Conservation (phyloP, 2,329 filamentous ascomycete genomes). For the Ascocoryne sarcoides region DNA sequence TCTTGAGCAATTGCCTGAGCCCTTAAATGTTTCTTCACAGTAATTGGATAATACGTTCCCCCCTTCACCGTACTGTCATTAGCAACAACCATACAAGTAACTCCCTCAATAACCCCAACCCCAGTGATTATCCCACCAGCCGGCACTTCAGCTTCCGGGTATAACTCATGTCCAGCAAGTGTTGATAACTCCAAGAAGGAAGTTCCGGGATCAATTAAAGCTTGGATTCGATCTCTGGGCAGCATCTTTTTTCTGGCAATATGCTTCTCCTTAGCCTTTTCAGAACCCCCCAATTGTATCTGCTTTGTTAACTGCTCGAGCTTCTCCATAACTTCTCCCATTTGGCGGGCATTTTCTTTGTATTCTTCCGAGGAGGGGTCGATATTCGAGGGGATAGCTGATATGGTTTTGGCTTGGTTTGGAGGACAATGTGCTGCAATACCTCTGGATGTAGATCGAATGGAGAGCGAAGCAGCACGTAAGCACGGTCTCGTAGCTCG, state of each 20-base stretch:
- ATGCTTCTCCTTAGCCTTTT: slow-evolving; percentile 82
- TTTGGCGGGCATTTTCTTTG: slow-evolving; percentile 69
- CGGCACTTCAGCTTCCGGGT: slow-evolving; percentile 78
- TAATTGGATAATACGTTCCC: slow-evolving; percentile 94
- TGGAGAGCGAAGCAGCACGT: slow-evolving; percentile 19
- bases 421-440: slow-evolving; percentile 72
- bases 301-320: slow-evolving; percentile 62
- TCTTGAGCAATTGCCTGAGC: slow-evolving; percentile 87
- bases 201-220: slow-evolving; percentile 79
- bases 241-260: slow-evolving; percentile 87
- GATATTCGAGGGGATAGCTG: slow-evolving; percentile 65
- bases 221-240: slow-evolving; percentile 77
- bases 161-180: slow-evolving; percentile 80
- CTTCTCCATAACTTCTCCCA: slow-evolving; percentile 62
- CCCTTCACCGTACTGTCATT: slow-evolving; percentile 98
- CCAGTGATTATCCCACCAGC: slow-evolving; percentile 89
- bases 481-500: slow-evolving; percentile 32
- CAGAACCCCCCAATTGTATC: slow-evolving; percentile 67
- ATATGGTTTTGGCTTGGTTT: slow-evolving; percentile 76
- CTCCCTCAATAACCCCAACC: slow-evolving; percentile 80
- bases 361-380: slow-evolving; percentile 73
- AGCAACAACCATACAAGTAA: slow-evolving; percentile 85
- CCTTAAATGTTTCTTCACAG: slow-evolving; percentile 92
- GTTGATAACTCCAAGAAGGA: slow-evolving; percentile 89
- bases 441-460: slow-evolving; percentile 10